A percentile compares a stretch with the other conserved stretches of the same genome.
Evolutionary conservation across 2,329 filamentous ascomycete species (phyloP).

Genomic region (Alternaria sp.): DNA sequence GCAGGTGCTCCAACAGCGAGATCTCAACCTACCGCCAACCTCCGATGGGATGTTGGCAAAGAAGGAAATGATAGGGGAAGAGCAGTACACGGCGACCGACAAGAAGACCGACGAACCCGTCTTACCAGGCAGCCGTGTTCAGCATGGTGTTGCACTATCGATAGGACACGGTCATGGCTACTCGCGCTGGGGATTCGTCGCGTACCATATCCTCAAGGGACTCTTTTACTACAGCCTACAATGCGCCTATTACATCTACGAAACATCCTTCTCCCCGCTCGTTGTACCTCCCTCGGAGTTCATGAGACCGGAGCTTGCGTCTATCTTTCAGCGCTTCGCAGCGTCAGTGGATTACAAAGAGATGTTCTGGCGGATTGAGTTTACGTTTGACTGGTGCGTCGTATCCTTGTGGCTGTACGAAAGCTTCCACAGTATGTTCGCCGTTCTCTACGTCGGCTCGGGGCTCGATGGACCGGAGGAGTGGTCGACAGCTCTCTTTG

Average conservation of each 20-base stretch:
- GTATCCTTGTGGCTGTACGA: slow-evolving; percentile 27
- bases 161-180: slow-evolving; percentile 6
- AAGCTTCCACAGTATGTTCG: slow-evolving; percentile 22
- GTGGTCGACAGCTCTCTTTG: slow-evolving; percentile 27
- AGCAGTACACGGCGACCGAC: neutral
- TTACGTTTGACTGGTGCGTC: slow-evolving; percentile 23
- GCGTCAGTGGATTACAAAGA: slow-evolving; percentile 9
- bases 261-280: neutral
- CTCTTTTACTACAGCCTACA: neutral
- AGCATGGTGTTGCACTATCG: neutral
- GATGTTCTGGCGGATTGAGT: slow-evolving; percentile 10
- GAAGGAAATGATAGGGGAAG: neutral
- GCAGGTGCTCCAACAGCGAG: slow-evolving; percentile 2
- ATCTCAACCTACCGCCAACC: neutral
- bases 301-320: neutral
- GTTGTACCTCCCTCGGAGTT: neutral
- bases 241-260: neutral
- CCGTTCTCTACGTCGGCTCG: slow-evolving; percentile 18
- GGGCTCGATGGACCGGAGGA: slow-evolving; percentile 17
- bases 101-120: slow-evolving; percentile 14
- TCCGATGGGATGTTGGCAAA: neutral
- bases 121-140: neutral
- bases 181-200: slow-evolving; percentile 12
- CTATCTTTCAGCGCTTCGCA: slow-evolving; percentile 19
- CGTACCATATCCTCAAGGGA: slow-evolving; percentile 9